Evolutionary conservation across 768 basidiomycete species (phyloP).

Genomic region (Auricularia auricula-judae): DNA sequence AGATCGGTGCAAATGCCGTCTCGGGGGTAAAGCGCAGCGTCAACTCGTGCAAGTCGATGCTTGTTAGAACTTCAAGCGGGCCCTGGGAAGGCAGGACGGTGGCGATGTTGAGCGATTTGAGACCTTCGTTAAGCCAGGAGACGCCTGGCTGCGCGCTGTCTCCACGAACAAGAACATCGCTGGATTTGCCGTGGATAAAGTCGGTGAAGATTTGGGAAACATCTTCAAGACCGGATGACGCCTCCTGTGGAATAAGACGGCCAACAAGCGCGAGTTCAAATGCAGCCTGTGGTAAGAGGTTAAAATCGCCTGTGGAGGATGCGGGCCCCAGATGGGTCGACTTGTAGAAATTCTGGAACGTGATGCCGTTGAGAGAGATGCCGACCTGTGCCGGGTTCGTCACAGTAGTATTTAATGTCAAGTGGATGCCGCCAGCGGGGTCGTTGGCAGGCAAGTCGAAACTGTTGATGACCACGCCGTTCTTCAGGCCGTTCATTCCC

Average conservation of each 20-base stretch:
- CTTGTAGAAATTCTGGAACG: constrained; percentile 41
- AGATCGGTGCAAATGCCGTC: constrained; percentile 46
- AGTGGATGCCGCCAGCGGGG: constrained; percentile 57
- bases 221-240: constrained; percentile 37
- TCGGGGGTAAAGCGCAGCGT: constrained; percentile 44
- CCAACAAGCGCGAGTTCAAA: constrained; percentile 45
- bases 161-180: constrained; percentile 47
- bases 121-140: constrained; percentile 62
- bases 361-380: constrained; percentile 47
- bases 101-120: constrained; percentile 46
- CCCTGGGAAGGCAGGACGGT: constrained; percentile 57
- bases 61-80: constrained; percentile 48
- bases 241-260: constrained; percentile 51
- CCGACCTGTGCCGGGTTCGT: constrained; percentile 69
- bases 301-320: constrained; percentile 36
- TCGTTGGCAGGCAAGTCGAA: constrained; percentile 66
- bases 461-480: constrained; percentile 48
- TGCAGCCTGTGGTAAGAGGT: constrained; percentile 41
- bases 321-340: constrained; percentile 43
- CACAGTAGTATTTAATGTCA: constrained; percentile 50
- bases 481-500: constrained; percentile 59
- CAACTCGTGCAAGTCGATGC: constrained; percentile 49
- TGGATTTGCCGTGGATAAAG: constrained; percentile 58
- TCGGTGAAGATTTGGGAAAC: constrained; percentile 62
- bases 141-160: constrained; percentile 50